Conservation (phyloP, 106 monocot species). For the Gastrodia elata region DNA sequence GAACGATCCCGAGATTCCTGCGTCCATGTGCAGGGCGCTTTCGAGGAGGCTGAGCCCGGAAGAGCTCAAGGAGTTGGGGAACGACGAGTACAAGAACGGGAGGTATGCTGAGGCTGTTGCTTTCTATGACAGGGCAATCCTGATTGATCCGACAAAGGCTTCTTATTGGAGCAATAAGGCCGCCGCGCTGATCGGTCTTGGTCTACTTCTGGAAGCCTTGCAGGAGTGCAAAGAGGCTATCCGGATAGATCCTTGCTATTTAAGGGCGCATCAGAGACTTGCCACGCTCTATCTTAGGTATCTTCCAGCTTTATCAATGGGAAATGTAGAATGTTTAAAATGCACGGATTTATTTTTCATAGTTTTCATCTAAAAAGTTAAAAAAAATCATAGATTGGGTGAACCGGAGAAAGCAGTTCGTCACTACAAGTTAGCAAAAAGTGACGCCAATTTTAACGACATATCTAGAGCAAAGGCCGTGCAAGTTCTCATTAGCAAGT, state of each 20-base stretch:
- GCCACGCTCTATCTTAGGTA: conserved; percentile 53
- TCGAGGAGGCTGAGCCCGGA: conserved; percentile 32
- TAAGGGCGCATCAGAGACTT: conserved; percentile 33
- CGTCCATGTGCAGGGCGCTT: conserved; percentile 23
- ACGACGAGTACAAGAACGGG: conserved; percentile 52
- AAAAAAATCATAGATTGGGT: conserved; percentile 35
- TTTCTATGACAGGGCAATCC: conserved; percentile 36
- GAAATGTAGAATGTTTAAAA: too few relatives aligned
- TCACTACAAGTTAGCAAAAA: conserved; percentile 38
- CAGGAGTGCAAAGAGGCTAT: conserved; percentile 40
- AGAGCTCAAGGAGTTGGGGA: conserved; percentile 53
- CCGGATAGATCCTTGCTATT: conserved; percentile 36
- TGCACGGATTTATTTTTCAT: too few relatives aligned
- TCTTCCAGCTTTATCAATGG: too few relatives aligned
- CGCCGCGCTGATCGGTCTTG: conserved; percentile 38
- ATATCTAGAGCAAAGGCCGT: conserved; percentile 15
- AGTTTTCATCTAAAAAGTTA: neutral
- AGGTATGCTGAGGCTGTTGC: conserved; percentile 34
- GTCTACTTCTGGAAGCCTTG: conserved; percentile 44
- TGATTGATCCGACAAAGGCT: conserved; percentile 30
- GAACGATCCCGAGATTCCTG: neutral
- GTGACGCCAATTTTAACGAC: conserved; percentile 19
- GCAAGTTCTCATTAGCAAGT: conserved; percentile 23
- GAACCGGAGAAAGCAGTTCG: conserved; percentile 37
- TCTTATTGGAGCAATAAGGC: conserved; percentile 52